Evolutionary conservation across 208 protist genomes (phyloP), one percentile per base, ranked within the genome.

Genomic region (Crithidia thermophila): DNA sequence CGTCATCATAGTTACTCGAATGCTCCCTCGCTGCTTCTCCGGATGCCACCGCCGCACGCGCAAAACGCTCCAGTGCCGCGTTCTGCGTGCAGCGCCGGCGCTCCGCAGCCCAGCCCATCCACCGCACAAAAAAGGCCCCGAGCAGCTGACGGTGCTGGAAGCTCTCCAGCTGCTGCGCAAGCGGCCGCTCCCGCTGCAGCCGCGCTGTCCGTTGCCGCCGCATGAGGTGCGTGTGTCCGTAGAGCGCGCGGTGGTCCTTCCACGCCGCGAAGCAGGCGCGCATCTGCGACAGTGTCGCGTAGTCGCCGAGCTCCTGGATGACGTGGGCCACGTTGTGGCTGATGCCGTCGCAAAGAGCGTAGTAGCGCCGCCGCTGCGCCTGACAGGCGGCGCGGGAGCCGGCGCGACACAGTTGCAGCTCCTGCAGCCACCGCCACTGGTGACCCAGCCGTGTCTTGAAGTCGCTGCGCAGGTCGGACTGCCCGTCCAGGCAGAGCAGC

Each of bases 331-430:
- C 76, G 36, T 72, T 74, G 36, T 63, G 23, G n/a, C 61, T 63
- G 25, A 88, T 66, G 60, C 18, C 36, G 37, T 81, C 63, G 63
- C 81, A 84, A 13, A 79, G 28, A 11, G 56, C 63, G 49, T 90
- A 71, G 61, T 90, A 95, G 28, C 77, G 69, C 16, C 81, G 83
- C 18, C 81, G 76, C 66, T 95, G 87, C 45, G 74, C 78, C 60
- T 60, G 72, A 43, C 85, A 85, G 14, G 91, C 81, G 11, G 71
- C 58, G n/a, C 84, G 59, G 8, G 87, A 77, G n/a, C 77, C 67
- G 28, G 70, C 43, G 18, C 84, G 79, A 53, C 77, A 91, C 20
- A 59, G 50, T 33, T 67, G 74, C 50, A 95, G 45, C 46, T 83
- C 67, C 52, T 82, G 57, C 55, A 95, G 56, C 45, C 87, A 76